Evolutionary conservation across 2,329 filamentous ascomycete species (phyloP), one percentile per base, ranked within the genome.

Genomic region (Venturia effusa): DNA sequence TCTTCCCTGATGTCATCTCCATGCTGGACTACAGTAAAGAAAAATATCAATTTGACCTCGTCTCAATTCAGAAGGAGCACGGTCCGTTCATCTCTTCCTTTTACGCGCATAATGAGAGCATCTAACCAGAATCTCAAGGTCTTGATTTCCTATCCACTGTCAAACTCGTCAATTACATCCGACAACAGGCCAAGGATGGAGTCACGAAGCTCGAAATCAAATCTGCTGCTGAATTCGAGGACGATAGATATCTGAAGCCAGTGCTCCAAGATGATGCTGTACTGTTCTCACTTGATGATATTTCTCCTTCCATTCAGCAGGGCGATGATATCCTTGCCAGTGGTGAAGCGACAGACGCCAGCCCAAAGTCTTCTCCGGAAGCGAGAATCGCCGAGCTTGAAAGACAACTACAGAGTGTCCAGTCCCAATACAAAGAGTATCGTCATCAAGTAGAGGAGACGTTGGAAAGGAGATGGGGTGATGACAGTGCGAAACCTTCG

Each of bases 261-360:
- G 87, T 92, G 4, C 77, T 99, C 8, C 88, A 94, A 65, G 91
- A 97, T 68, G 94, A 99, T 73, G 89, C 92, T 4, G 79, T 97
- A 62, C 84, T 99, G 39, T 92, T 95, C 72, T 89, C 84, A 64
- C 80, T 99, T 24, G 93, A 96, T 67, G 94, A 97, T 67, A 79
- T 96, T 19, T 59, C 34, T 11, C 27, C 32, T 17, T 40, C 63
- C n/a, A 27, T 45, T 48, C 30, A 43, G n/a, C 64, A 61, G n/a
- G 55, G 8, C 19, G 32, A 66, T 19, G 30, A 59, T 13, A n/a
- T 34, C 34, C 15, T 32, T 55, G 32, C 59, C 6, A 43, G 22
- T 5, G 61, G 27, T 15, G 30, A 32, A 40, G 19, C 11, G 8
- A 27, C 32, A 22, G 8, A 59, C 30, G 34, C 27, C 6, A 27